Base-by-base conservation (phyloP, 2,329 filamentous ascomycete genomes). In the Xylaria sp. region DNA sequence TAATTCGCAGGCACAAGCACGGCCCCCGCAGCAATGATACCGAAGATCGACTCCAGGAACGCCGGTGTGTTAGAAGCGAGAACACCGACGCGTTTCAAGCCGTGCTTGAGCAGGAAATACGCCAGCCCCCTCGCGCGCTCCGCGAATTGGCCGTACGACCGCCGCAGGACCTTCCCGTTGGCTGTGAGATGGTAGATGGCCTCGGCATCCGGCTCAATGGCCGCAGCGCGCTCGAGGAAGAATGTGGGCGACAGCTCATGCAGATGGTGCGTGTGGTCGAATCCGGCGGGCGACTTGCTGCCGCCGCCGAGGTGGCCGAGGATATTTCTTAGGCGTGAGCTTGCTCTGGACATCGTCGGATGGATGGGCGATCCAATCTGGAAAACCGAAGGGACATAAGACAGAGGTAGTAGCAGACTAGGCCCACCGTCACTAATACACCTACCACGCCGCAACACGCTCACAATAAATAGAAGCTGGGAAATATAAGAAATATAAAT, bases 51-150 rank as follows among this genome's bases (percentile, higher is more conserved):
- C 81, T 98, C 95, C 32, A 99, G 84, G 75, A 98, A 98, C 0
- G 94, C 94, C 0, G 96, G 96, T 0, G 96, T 99, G 78, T 99
- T 99, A 2, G 96, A 93, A 8, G 90, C 90, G 11, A 99, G 84
- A 56, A 99, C 90, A 6, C 96, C 96, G 5, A 98, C 92, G 68
- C 92, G 87, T 75, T 89, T 91, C 76, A 89, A 89, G 4, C 87
- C 86, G 76, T 92, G 88, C 79, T 92, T 93, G 73, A 88, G 87
- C 65, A 99, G 79, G 78, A 92, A 98, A 81, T 97, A 98, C 14
- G 94, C 94, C 19, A 99, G 83, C 0, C 95, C 96, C 50, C 93
- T 84, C 2, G 94, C 93, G 51, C 96, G 92, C 76, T 97, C 93
- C 17, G 96, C 92, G 67, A 94, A 89, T 76, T 96, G 91, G 66